Evolutionary conservation across 495 filamentous ascomycete genomes (phyloP).

Genomic region (Neurospora sp.): DNA sequence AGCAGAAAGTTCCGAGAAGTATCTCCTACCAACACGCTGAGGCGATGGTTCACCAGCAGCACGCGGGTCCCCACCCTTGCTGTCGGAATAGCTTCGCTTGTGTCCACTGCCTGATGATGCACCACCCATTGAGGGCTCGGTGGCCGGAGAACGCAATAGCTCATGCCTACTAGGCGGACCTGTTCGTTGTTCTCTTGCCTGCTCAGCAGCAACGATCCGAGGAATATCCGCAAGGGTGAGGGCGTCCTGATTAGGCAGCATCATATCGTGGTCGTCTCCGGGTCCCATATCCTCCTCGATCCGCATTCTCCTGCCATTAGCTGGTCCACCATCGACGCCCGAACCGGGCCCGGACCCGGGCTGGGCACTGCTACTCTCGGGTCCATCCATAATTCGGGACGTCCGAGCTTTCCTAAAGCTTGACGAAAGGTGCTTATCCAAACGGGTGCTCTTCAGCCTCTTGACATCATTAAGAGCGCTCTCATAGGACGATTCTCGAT

Average conservation of each 20-base stretch:
- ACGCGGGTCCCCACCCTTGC: conserved; percentile 44
- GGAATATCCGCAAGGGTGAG: conserved; percentile 95
- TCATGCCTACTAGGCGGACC: conserved; percentile 69
- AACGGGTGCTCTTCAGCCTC: conserved; percentile 78
- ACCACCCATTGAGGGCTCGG: conserved; percentile 48
- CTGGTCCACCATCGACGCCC: conserved; percentile 45
- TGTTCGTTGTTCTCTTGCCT: conserved; percentile 83
- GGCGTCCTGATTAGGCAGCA: conserved; percentile 83
- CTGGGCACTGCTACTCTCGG: conserved; percentile 64
- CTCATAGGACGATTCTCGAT: conserved; percentile 72
- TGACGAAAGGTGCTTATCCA: conserved; percentile 86
- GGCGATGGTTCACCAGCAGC: conserved; percentile 35
- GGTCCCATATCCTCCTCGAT: conserved; percentile 31
- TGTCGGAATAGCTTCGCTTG: conserved; percentile 63
- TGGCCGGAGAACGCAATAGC: conserved; percentile 53
- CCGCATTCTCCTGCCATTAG: conserved; percentile 52
- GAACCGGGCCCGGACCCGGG: conserved; percentile 66
- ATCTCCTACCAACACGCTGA: conserved; percentile 55
- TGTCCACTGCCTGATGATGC: conserved; percentile 49
- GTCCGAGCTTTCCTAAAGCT: conserved; percentile 83
- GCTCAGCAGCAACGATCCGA: conserved; percentile 90
- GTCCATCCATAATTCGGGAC: conserved; percentile 86
- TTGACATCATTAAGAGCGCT: conserved; percentile 94
- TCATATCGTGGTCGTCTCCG: conserved; percentile 40
- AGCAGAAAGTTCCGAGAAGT: conserved; percentile 93